phyloP scores from a whole-genome alignment of 179 eudicot genomes.

The Gypsophila paniculata region DNA sequence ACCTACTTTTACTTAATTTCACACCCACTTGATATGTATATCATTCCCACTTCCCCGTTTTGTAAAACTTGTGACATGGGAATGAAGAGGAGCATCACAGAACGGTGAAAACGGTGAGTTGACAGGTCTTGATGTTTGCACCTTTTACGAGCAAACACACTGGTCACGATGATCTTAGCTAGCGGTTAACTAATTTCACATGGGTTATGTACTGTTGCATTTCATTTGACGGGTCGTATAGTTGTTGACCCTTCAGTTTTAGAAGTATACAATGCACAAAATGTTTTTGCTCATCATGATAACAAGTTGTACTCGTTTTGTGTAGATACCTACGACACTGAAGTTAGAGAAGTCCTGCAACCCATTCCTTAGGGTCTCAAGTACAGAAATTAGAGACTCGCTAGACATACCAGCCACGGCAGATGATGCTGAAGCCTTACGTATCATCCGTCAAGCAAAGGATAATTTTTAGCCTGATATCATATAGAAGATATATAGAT shows the following conservation, averaged over 20 bases:
- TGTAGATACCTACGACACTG: slow-evolving; percentile 65
- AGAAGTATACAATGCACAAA: background rate
- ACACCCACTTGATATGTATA: too few relatives aligned
- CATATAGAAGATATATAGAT: slow-evolving; percentile 27
- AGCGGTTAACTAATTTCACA: background rate
- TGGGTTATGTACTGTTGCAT: background rate
- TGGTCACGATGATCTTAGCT: background rate
- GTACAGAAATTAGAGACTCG: slow-evolving; percentile 54
- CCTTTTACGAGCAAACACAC: background rate
- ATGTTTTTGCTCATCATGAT: background rate
- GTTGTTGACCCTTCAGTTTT: background rate
- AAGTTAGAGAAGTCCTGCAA: slow-evolving; percentile 71
- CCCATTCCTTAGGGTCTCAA: slow-evolving; percentile 78
- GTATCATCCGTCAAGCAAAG: slow-evolving; percentile 74
- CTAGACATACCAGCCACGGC: slow-evolving; percentile 52
- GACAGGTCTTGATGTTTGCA: background rate
- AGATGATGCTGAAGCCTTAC: slow-evolving; percentile 64
- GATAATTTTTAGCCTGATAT: slow-evolving; percentile 51
- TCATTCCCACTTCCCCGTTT: too few relatives aligned
- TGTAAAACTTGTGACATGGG: too few relatives aligned
- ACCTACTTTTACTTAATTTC: too few relatives aligned
- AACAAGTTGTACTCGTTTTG: background rate
- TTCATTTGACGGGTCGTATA: too few relatives aligned
- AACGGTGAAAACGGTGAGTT: background rate
- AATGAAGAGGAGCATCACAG: too few relatives aligned